These are phyloP conservation scores for Wickerhamiella lipophila DNA, from an alignment of 805 yeast genomes.

Conservation along the genomic window DNA sequence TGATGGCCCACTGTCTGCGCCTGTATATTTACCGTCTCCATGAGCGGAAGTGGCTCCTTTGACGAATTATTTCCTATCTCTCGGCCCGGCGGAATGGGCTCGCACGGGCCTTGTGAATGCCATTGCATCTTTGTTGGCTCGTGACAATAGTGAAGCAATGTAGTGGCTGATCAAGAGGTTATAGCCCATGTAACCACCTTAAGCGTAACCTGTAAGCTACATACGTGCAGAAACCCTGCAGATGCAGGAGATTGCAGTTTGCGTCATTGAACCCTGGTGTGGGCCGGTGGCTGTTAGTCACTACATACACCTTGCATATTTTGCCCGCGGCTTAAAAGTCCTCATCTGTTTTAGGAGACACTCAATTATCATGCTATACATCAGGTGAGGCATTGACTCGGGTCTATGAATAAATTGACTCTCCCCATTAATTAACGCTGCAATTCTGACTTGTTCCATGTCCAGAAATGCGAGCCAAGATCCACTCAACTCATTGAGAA, in stretches of 20 bases:
- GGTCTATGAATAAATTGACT: too few species aligned
- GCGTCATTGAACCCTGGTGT: not conserved
- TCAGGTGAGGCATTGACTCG: too few species aligned
- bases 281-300: not conserved
- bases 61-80: not conserved
- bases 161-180: not conserved
- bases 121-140: conserved; percentile 1
- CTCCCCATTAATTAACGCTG: too few species aligned
- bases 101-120: not conserved
- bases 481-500: not conserved
- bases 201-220: conserved; percentile 10
- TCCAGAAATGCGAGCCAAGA: not conserved
- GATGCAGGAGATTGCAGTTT: conserved; percentile 3
- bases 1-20: not conserved
- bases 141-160: not conserved
- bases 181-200: not conserved
- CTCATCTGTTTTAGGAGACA: not conserved
- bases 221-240: conserved; percentile 9
- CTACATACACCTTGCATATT: not conserved
- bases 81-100: not conserved
- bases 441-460: too few species aligned
- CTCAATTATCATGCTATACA: too few species aligned
- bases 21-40: not conserved
- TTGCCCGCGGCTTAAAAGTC: not conserved
- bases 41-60: not conserved